These are phyloP conservation scores for Macadamia integrifolia DNA, from an alignment of 164 flowering plant species.

Conservation along the genomic window DNA sequence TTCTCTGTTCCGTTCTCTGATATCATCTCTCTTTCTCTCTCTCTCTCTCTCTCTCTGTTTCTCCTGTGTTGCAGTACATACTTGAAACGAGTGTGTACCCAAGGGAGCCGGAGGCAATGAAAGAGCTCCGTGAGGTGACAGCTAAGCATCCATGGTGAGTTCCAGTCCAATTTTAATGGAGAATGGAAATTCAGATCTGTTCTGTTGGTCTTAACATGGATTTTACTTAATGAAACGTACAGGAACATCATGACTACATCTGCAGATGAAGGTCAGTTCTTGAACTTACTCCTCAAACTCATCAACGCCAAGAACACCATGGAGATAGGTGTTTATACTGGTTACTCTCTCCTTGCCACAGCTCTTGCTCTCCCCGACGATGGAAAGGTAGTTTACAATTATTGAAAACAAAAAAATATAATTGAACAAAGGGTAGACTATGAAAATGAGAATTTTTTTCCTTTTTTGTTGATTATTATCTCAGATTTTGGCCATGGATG, in stretches of 20 bases:
- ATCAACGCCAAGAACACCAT: conserved; percentile 49
- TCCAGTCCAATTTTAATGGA: neutral
- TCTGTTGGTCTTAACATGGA: too few species aligned
- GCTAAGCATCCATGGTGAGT: conserved; percentile 8
- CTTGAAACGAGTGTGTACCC: conserved; percentile 27
- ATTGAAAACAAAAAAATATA: too few species aligned
- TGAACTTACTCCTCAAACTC: conserved; percentile 38
- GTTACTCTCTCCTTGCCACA: conserved; percentile 64
- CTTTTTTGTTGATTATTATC: neutral
- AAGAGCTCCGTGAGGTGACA: conserved; percentile 13
- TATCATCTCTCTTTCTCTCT: neutral
- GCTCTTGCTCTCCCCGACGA: conserved; percentile 56
- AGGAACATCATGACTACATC: conserved; percentile 41
- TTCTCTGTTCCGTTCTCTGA: neutral
- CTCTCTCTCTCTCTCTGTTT: neutral
- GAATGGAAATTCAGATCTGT: neutral
- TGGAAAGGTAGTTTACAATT: conserved; percentile 32
- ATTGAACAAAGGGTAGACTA: neutral
- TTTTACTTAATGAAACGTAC: neutral
- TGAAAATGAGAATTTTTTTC: too few species aligned
- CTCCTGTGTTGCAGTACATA: conserved; percentile 11
- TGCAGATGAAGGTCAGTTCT: conserved; percentile 49
- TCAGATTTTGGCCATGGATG: conserved; percentile 94
- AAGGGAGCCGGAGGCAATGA: conserved; percentile 17
- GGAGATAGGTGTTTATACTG: conserved; percentile 65